phyloP scores from a whole-genome alignment of 768 basidiomycete species.

The Tephrocybe rancida region DNA sequence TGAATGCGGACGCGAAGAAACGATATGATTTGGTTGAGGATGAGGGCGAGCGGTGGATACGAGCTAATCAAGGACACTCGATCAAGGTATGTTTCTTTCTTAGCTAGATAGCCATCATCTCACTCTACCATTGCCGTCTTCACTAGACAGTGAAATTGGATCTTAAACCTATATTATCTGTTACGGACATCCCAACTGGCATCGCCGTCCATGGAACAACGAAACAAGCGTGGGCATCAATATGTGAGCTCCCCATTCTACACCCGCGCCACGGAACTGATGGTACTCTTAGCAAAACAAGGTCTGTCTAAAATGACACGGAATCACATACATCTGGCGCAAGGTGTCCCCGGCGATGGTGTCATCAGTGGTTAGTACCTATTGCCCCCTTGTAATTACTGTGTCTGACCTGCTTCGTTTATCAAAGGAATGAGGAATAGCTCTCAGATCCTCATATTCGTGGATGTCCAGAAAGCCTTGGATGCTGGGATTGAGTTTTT shows the following conservation, averaged over 20 bases:
- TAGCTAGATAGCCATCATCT: not conserved
- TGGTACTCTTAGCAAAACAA: constrained; percentile 47
- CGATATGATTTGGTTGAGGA: constrained; percentile 65
- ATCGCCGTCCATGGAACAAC: constrained; percentile 87
- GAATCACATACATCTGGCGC: constrained; percentile 93
- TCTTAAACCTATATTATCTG: constrained; percentile 55
- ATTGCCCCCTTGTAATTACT: not conserved
- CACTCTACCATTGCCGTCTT: not conserved
- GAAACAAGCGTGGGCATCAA: constrained; percentile 65
- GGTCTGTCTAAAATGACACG: constrained; percentile 86
- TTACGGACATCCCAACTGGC: constrained; percentile 64
- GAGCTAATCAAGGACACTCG: constrained; percentile 91
- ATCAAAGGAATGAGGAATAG: constrained; percentile 76
- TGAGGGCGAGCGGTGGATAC: constrained; percentile 76
- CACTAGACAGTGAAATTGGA: constrained; percentile 72
- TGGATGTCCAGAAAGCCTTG: constrained; percentile 73
- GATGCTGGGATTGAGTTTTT: constrained; percentile 73
- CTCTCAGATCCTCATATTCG: constrained; percentile 80
- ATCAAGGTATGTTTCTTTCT: constrained; percentile 55
- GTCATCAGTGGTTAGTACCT: constrained; percentile 72
- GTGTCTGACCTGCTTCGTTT: not conserved
- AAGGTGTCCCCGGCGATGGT: constrained; percentile 64
- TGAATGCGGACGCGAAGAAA: constrained; percentile 66
- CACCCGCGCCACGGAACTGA: not conserved
- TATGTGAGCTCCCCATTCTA: constrained; percentile 45